These are phyloP conservation scores for Talaromyces atroroseus DNA, from an alignment of 2,329 filamentous ascomycete species.

Conservation along the genomic window DNA sequence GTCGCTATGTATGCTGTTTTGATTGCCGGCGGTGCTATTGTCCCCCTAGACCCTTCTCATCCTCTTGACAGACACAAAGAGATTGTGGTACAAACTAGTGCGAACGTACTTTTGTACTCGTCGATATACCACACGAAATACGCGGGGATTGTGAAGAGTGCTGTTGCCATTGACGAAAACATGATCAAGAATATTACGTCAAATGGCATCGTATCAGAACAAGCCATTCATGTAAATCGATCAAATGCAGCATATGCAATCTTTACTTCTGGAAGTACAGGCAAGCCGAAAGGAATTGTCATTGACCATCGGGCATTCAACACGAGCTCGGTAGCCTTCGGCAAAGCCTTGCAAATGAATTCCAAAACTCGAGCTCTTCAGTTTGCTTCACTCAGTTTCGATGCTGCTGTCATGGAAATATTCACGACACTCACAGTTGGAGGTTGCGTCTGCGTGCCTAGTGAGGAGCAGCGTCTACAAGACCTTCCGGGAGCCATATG, in stretches of 20 bases:
- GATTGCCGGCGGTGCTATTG: slow-evolving; percentile 18
- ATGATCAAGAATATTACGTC: slow-evolving; percentile 23
- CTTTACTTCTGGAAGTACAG: slow-evolving; percentile 54
- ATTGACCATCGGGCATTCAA: slow-evolving; percentile 58
- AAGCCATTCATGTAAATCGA: slow-evolving; percentile 15
- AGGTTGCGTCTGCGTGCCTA: slow-evolving; percentile 56
- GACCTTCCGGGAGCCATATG: slow-evolving; percentile 40
- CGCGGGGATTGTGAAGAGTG: slow-evolving; percentile 23
- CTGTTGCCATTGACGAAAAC: slow-evolving; percentile 29
- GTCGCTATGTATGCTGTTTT: slow-evolving; percentile 17
- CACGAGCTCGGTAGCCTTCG: slow-evolving; percentile 51
- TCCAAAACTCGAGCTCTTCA: slow-evolving; percentile 56
- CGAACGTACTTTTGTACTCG: neutral
- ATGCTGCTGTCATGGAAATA: slow-evolving; percentile 51
- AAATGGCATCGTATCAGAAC: slow-evolving; percentile 16
- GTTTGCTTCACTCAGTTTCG: slow-evolving; percentile 52
- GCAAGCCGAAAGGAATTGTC: slow-evolving; percentile 52
- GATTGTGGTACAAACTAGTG: slow-evolving; percentile 6
- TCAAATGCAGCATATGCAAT: slow-evolving; percentile 52
- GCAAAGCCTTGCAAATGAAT: slow-evolving; percentile 46
- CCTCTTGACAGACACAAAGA: slow-evolving; percentile 10
- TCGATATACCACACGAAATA: slow-evolving; percentile 28
- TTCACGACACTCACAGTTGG: slow-evolving; percentile 52
- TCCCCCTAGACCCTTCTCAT: slow-evolving; percentile 13
- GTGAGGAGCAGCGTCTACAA: slow-evolving; percentile 38